Evolutionary conservation across 23 red algal genomes (phyloP).

Genomic region (Gracilaria vermiculophylla): DNA sequence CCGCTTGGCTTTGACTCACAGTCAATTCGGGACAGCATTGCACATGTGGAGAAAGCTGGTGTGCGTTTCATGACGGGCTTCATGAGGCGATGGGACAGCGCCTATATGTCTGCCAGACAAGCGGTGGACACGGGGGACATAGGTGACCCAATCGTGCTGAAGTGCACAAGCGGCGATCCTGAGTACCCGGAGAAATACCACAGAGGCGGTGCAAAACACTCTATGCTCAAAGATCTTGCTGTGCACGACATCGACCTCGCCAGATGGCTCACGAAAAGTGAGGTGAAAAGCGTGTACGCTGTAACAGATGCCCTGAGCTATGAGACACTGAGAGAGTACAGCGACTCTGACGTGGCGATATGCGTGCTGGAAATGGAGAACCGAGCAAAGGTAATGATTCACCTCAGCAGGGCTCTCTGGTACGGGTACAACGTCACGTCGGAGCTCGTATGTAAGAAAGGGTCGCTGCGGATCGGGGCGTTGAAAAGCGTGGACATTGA

Average conservation of each 20-base stretch:
- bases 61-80: constrained; percentile 86
- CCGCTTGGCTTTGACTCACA: constrained; percentile 71
- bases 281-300: constrained; percentile 77
- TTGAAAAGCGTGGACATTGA: constrained; percentile 66
- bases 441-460: constrained; percentile 75
- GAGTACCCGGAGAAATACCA: constrained; percentile 95
- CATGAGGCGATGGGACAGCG: constrained; percentile 73
- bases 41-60: constrained; percentile 24
- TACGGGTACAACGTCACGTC: constrained; percentile 94
- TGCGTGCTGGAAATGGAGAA: constrained; percentile 85
- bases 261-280: constrained; percentile 74
- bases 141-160: constrained; percentile 75
- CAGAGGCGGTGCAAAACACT: constrained; percentile 54
- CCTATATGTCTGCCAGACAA: constrained; percentile 35
- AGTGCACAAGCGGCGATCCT: constrained; percentile 92
- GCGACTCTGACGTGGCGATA: constrained; percentile 78
- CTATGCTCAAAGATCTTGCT: constrained; percentile 79
- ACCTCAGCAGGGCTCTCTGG: constrained; percentile 80
- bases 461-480: constrained; percentile 71
- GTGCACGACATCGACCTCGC: constrained; percentile 96
- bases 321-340: constrained; percentile 61
- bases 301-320: constrained; percentile 77
- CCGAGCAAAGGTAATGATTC: constrained; percentile 68
- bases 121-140: constrained; percentile 46
- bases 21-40: constrained; percentile 24